phyloP scores from a whole-genome alignment of 1,284 basidiomycete genomes.

The Chondrostereum purpureum region DNA sequence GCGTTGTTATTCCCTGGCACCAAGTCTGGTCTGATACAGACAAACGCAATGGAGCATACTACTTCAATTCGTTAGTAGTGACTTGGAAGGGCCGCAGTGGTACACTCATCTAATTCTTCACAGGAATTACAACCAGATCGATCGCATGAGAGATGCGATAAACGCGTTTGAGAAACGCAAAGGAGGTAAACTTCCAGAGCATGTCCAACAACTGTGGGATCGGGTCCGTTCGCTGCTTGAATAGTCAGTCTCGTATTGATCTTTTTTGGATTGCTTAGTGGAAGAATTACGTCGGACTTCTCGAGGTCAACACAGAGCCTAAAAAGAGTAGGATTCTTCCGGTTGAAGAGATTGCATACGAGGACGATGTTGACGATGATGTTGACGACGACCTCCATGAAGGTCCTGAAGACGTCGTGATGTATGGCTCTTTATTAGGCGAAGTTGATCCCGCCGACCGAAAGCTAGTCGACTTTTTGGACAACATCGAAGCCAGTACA shows the following conservation, averaged over 20 bases:
- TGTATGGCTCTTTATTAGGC: constrained; percentile 8
- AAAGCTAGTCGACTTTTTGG: constrained; percentile 9
- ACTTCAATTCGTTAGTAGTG: too few relatives aligned
- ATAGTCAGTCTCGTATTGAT: too few relatives aligned
- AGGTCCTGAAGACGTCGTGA: constrained; percentile 6
- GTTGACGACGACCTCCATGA: constrained; percentile 3
- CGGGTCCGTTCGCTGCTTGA: constrained; percentile 8
- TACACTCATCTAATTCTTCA: background rate
- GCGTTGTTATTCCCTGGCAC: too few relatives aligned
- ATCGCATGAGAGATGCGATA: constrained; percentile 1
- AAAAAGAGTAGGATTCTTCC: constrained; percentile 1
- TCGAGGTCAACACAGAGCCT: too few relatives aligned
- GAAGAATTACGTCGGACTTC: constrained; percentile 10
- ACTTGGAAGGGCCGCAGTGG: too few relatives aligned
- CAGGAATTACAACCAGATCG: background rate
- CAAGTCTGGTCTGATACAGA: too few relatives aligned
- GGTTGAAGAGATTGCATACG: too few relatives aligned
- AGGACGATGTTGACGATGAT: constrained; percentile 2
- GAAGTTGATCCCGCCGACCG: constrained; percentile 6
- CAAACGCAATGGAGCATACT: too few relatives aligned
- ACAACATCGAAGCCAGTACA: constrained; percentile 5
- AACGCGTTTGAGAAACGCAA: background rate
- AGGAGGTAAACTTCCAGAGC: background rate
- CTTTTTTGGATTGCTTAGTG: too few relatives aligned
- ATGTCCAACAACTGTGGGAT: constrained; percentile 10